Evolutionary conservation across 169 alveolate species (phyloP), one percentile per base, ranked within the genome.

Genomic region (Hammondia hammondi): DNA sequence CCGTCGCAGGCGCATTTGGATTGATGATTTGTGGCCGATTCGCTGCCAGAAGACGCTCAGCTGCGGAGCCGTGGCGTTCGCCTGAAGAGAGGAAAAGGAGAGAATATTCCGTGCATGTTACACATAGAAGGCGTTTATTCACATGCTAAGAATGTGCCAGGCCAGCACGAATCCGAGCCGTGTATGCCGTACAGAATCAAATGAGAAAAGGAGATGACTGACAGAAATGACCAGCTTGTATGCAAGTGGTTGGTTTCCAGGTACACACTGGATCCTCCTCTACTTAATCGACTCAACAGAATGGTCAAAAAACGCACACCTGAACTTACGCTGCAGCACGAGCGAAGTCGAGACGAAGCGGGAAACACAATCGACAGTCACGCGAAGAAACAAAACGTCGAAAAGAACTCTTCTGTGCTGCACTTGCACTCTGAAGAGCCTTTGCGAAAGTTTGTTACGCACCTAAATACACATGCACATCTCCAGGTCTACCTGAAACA

Each of bases 11-110:
- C 27, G 87, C 87, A 39, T 77, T 77, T 10, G 87, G 87, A 46
- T 77, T 77, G 48, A 32, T 39, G 48, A 77, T 39, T 32, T 77
- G 87, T 4, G 96, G 96, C 52, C 98, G 94, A 94, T 97, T 97
- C 32, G 98, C 98, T 3, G 99, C 99, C 85, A 98, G 96, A 48
- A 98, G 97, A 48, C 99, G 97, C 91, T 98, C 99, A 0, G 98
- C 98, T 14, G 99, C 98, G 35, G 98, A 94, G 61, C 99, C 99
- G 95, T 98, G 99, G 71, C 98, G 96, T 91, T 98, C 99, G 17
- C 98, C 98, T 95, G 92, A 39, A 93, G 61, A 52, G 61, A n/a
- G 57, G n/a, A 24, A 24, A 67, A 39, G 39, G 67, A 12, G 70
- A 12, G 37, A 56, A 67, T 77, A 57, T 10, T 12, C 91, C 56